Base-by-base conservation (phyloP, 306 rosid genomes). In the Rosa multiflora region DNA sequence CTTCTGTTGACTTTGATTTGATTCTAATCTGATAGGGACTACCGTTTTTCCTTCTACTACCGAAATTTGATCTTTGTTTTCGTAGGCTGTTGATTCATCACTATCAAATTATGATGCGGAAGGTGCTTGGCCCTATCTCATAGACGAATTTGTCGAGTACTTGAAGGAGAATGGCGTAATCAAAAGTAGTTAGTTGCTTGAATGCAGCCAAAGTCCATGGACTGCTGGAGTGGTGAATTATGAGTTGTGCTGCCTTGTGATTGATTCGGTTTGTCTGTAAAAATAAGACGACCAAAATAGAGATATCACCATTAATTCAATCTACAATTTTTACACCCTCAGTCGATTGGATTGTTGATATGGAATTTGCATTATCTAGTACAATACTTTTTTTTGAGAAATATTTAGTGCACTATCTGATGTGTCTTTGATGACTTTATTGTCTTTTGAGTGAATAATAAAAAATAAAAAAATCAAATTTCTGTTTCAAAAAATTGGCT, bases 111-210 rank as follows among this genome's bases (percentile, higher is more conserved):
- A 96, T 48, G 99, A 96, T 71, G 92, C 97, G 2, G 94, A 93
- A 88, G 99, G 99, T 69, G 99, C 99, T 17, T 93, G 99, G 98
- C 99, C 99, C 0, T 96, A 96, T 79, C 98, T 96, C 32, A 93
- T 96, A 39, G 99, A 96, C 67, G 97, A 96, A 79, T 96, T 96
- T 86, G 98, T 92, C 0, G 99, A 96, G 74, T 93, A 91, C 87
- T 87, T 96, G 86, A 85, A 76, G 5, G 99, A 93, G 82, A 91
- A 96, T 77, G 94, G 93, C 44, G 55, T 93, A 73, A 82, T 83
- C 82, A 88, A 88, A 79, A 86, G 64, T 48, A 82, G 67, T 66
- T 82, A 85, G 78, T 51, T 75, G 73, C 71, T 40, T 39, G 96
- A 86, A 79, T 80, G 84, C 76, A 80, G 67, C 82, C 83, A 66